These are phyloP conservation scores for Claviceps sp. DNA, from an alignment of 2,329 filamentous ascomycete species.

Conservation along the genomic window DNA sequence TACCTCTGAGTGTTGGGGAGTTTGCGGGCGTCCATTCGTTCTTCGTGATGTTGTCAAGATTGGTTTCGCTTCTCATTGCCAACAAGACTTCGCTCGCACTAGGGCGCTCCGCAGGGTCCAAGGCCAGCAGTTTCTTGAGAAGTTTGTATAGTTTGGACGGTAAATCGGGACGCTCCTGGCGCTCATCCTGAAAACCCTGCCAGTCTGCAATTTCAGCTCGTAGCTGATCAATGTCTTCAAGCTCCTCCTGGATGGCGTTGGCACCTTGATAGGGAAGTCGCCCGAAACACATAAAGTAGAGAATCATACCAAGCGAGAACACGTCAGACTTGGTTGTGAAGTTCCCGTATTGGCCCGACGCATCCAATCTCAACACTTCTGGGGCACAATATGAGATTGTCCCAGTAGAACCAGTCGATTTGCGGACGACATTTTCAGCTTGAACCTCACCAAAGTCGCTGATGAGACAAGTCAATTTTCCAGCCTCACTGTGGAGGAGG, in stretches of 20 bases:
- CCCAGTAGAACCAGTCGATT: conserved; percentile 83
- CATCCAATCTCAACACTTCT: conserved; percentile 65
- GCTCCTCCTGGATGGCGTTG: conserved; percentile 77
- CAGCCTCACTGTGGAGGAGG: conserved; percentile 64
- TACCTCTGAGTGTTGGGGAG: conserved; percentile 26
- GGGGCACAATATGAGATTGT: conserved; percentile 97
- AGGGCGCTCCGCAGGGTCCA: conserved; percentile 64
- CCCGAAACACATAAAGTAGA: conserved; percentile 96
- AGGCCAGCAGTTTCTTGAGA: conserved; percentile 65
- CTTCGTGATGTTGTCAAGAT: conserved; percentile 28
- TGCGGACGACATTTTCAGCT: conserved; percentile 64
- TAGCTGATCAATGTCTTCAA: conserved; percentile 77
- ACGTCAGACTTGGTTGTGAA: conserved; percentile 96
- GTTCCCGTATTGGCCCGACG: conserved; percentile 66
- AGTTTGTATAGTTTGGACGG: conserved; percentile 77
- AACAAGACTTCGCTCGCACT: conserved; percentile 74
- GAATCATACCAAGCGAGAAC: conserved; percentile 96
- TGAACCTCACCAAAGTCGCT: conserved; percentile 98
- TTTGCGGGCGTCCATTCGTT: conserved; percentile 21
- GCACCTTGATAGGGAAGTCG: conserved; percentile 74
- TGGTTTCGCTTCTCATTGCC: conserved; percentile 58
- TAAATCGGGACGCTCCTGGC: conserved; percentile 63
- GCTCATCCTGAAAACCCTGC: conserved; percentile 73
- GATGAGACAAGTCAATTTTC: conserved; percentile 66
- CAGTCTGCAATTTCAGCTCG: conserved; percentile 77